phyloP scores from a whole-genome alignment of 208 protist genomes.

The Leishmania lainsoni region DNA sequence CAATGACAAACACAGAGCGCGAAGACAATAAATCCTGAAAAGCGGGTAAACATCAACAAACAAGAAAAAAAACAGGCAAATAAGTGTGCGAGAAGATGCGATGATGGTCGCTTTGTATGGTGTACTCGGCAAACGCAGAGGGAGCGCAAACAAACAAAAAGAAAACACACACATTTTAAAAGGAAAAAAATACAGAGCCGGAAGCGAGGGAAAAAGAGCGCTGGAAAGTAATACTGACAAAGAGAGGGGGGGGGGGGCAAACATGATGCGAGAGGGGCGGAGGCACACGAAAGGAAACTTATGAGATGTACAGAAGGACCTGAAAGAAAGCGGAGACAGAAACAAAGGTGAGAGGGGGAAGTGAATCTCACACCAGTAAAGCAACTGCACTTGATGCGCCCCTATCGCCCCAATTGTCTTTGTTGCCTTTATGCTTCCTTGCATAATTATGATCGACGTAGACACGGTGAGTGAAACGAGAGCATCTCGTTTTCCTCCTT shows the following conservation, averaged over 20 bases:
- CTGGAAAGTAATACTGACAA: background rate
- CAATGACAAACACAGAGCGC: background rate
- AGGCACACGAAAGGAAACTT: background rate
- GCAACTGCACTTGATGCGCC: conserved; percentile 2
- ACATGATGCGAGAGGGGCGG: background rate
- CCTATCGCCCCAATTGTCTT: background rate
- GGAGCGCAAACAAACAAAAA: conserved; percentile 4
- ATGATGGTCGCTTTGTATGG: background rate
- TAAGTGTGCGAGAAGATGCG: background rate
- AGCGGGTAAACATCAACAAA: background rate
- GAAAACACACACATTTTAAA: background rate
- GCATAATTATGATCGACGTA: background rate
- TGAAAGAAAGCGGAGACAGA: background rate
- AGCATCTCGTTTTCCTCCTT: background rate
- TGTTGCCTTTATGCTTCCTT: conserved; percentile 9
- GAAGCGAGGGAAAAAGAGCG: conserved; percentile 10
- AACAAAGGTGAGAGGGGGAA: background rate
- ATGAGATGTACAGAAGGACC: background rate
- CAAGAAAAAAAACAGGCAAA: background rate
- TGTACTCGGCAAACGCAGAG: background rate
- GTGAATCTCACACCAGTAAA: background rate
- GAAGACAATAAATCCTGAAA: background rate
- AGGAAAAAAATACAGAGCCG: background rate
- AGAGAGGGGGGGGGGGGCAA: background rate
- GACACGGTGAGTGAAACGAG: background rate